Percentiles rank a stretch among this genome's conserved stretches.
These are phyloP conservation scores for Simplicillium aogashimaense DNA, from an alignment of 2,329 filamentous ascomycete species.

Conservation along the genomic window DNA sequence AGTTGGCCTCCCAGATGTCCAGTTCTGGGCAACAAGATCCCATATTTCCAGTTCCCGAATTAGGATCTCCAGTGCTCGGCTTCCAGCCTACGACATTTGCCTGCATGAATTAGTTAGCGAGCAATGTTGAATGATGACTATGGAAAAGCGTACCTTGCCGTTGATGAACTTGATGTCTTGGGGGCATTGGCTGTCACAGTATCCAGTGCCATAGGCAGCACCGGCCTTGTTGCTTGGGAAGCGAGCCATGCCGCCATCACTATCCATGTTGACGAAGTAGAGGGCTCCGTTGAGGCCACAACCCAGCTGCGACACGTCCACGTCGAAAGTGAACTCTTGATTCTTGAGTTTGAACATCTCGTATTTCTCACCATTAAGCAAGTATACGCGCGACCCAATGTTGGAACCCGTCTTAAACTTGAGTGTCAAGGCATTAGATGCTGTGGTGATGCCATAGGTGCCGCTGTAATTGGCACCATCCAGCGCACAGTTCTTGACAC, in stretches of 20 bases:
- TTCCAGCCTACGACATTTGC: conserved; percentile 43
- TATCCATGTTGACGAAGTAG: conserved; percentile 55
- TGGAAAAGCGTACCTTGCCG: conserved; percentile 27
- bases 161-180: conserved; percentile 48
- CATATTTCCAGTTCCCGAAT: conserved; percentile 39
- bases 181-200: conserved; percentile 43
- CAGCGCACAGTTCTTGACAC: conserved; percentile 39
- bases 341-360: conserved; percentile 55
- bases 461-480: conserved; percentile 41
- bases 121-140: neutral
- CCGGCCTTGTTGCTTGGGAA: conserved; percentile 40
- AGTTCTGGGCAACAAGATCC: conserved; percentile 56
- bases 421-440: conserved; percentile 39
- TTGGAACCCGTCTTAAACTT: conserved; percentile 47
- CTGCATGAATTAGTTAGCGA: conserved; percentile 30
- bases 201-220: conserved; percentile 52
- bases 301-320: conserved; percentile 57
- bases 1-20: conserved; percentile 58
- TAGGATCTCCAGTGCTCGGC: conserved; percentile 40
- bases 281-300: conserved; percentile 66
- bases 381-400: conserved; percentile 49
- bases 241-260: conserved; percentile 42
- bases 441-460: conserved; percentile 45
- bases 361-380: conserved; percentile 55
- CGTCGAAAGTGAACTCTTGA: conserved; percentile 64